phyloP scores from a whole-genome alignment of 2,329 filamentous ascomycete species.

The Alternaria consortialis region DNA sequence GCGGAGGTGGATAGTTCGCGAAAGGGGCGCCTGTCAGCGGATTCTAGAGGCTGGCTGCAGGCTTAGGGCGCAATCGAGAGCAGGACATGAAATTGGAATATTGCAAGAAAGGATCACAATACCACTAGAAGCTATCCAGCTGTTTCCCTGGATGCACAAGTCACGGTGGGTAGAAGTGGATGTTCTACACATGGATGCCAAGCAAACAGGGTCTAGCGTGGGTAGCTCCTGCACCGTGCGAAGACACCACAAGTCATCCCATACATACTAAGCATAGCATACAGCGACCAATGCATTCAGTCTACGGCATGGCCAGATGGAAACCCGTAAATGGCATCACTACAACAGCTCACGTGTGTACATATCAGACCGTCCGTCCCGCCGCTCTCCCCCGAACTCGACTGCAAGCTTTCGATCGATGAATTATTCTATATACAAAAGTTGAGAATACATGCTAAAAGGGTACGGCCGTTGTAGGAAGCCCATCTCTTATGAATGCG shows the following conservation, averaged over 20 bases:
- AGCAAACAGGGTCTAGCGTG: slow-evolving; percentile 27
- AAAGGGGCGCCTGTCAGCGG: slow-evolving; percentile 32
- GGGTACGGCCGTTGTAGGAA: too few species aligned
- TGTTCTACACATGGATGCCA: slow-evolving; percentile 28
- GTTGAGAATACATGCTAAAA: too few species aligned
- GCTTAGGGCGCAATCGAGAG: slow-evolving; percentile 17
- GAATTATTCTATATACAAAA: background rate
- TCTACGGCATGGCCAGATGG: background rate
- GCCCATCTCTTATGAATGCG: background rate
- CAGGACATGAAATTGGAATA: slow-evolving; percentile 11
- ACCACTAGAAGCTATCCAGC: slow-evolving; percentile 37
- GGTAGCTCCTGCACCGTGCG: slow-evolving; percentile 18
- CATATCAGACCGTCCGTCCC: background rate
- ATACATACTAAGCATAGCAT: background rate
- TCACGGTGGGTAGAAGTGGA: slow-evolving; percentile 33
- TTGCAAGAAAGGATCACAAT: slow-evolving; percentile 21
- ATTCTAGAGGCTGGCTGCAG: slow-evolving; percentile 27
- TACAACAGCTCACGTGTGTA: background rate
- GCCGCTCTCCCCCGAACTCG: background rate
- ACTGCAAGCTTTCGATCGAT: background rate
- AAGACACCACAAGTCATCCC: slow-evolving; percentile 7
- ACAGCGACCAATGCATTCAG: background rate
- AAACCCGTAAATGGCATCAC: background rate
- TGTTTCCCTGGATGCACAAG: slow-evolving; percentile 34
- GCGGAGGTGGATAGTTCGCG: slow-evolving; percentile 27